Percentiles rank a stretch among this genome's conserved stretches.
Evolutionary conservation across 2,329 filamentous ascomycete genomes (phyloP).

Genomic region (Ophiosphaerella narmari): DNA sequence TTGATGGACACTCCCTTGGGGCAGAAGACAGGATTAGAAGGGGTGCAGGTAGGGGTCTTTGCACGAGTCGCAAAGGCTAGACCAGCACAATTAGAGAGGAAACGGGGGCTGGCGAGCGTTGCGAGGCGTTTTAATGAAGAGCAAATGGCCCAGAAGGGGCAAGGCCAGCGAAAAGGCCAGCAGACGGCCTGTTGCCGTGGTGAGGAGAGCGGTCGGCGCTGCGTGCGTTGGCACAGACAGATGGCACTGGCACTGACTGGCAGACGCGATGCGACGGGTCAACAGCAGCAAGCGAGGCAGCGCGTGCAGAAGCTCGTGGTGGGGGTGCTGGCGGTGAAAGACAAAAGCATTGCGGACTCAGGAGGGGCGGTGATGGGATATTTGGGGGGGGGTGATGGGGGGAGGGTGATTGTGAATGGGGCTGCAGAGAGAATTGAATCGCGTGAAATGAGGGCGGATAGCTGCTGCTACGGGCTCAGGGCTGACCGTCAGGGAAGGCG

Average conservation of each 20-base stretch:
- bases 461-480: conserved; percentile 9
- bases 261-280: conserved; percentile 2
- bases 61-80: conserved; percentile 46
- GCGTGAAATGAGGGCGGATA: conserved; percentile 35
- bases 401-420: conserved; percentile 11
- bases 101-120: conserved; percentile 34
- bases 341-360: conserved; percentile 22
- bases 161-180: conserved; percentile 34
- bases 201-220: conserved; percentile 45
- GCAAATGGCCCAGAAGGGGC: conserved; percentile 34
- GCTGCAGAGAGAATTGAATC: conserved; percentile 22
- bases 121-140: conserved; percentile 44
- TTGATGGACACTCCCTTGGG: conserved; percentile 35
- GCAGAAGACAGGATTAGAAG: conserved; percentile 18
- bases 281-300: conserved; percentile 11
- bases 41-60: conserved; percentile 35
- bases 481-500: conserved; percentile 33
- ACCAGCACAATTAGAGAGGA: conserved; percentile 45
- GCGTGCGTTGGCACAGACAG: conserved; percentile 40
- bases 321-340: conserved; percentile 24
- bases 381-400: no score
- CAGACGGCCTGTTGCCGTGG: conserved; percentile 45
- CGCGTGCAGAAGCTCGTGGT: conserved; percentile 9
- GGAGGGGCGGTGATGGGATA: not conserved
- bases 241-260: not conserved